These are phyloP conservation scores for Tilletia walkeri DNA, from an alignment of 1,284 basidiomycete species.

Conservation along the genomic window DNA sequence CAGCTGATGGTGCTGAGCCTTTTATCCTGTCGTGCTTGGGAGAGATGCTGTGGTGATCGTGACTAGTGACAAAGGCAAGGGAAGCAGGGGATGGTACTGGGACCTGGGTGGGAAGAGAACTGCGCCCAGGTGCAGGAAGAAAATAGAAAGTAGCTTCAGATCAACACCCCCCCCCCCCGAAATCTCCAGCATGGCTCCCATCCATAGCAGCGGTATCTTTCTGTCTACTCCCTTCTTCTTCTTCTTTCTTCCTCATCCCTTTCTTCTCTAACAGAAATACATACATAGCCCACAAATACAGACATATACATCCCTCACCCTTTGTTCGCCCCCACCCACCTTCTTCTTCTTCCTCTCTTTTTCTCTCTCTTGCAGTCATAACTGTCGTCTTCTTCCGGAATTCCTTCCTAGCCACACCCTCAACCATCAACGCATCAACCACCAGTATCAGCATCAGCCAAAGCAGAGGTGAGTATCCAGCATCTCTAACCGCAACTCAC, in stretches of 20 bases:
- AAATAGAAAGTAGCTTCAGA: too few relatives aligned
- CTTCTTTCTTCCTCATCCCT: not conserved
- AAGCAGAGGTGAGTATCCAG: not conserved
- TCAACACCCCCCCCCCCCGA: too few relatives aligned
- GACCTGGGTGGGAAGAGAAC: too few relatives aligned
- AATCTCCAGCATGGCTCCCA: too few relatives aligned
- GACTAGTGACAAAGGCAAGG: too few relatives aligned
- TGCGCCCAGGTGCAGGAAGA: too few relatives aligned
- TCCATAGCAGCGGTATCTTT: conserved; percentile 18
- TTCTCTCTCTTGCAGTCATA: not conserved
- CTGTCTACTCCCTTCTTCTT: not conserved
- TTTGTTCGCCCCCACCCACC: not conserved
- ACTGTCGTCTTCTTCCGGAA: not conserved
- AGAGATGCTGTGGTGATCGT: too few relatives aligned
- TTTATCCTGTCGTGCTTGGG: too few relatives aligned
- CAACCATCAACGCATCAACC: not conserved
- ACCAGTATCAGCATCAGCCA: not conserved
- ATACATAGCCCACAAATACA: not conserved
- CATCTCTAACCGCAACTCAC: not conserved
- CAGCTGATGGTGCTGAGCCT: too few relatives aligned
- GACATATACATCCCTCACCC: not conserved
- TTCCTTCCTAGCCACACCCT: too few relatives aligned
- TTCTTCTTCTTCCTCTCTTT: not conserved
- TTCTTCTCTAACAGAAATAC: not conserved
- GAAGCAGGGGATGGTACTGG: too few relatives aligned